phyloP scores from a whole-genome alignment of 2,329 filamentous ascomycete species.

The Ceratocystiopsis brevicomis region DNA sequence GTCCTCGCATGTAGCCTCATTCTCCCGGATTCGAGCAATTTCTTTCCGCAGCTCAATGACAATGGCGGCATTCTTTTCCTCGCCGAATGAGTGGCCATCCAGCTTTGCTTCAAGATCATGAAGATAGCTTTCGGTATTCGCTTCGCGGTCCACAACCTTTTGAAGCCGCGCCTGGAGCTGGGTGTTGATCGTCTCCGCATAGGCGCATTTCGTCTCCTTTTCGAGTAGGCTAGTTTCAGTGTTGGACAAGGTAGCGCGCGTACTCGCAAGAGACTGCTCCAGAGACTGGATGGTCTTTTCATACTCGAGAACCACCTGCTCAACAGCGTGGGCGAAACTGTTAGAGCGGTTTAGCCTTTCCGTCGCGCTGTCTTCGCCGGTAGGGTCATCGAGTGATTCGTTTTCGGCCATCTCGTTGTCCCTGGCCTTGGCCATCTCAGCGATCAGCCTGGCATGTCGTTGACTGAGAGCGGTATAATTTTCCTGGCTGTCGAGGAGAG shows the following conservation, averaged over 20 bases:
- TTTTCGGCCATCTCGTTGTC: constrained; percentile 47
- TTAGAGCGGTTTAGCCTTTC: constrained; percentile 87
- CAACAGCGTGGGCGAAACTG: constrained; percentile 86
- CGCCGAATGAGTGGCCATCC: constrained; percentile 74
- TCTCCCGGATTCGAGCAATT: constrained; percentile 70
- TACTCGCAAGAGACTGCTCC: constrained; percentile 79
- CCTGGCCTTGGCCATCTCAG: constrained; percentile 74
- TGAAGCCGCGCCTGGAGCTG: constrained; percentile 82
- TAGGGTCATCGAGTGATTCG: constrained; percentile 26
- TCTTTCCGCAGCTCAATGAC: constrained; percentile 82
- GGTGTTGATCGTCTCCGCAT: constrained; percentile 76
- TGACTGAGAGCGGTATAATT: constrained; percentile 84
- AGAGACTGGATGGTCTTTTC: constrained; percentile 95
- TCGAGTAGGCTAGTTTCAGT: constrained; percentile 79
- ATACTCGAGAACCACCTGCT: constrained; percentile 91
- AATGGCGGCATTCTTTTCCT: constrained; percentile 78
- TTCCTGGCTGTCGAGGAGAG: constrained; percentile 80
- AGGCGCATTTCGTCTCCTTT: constrained; percentile 84
- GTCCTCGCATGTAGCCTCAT: constrained; percentile 77
- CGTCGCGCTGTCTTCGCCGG: constrained; percentile 54
- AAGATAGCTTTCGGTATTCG: constrained; percentile 79
- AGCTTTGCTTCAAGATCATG: constrained; percentile 82
- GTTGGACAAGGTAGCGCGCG: constrained; percentile 60
- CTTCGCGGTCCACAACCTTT: constrained; percentile 80
- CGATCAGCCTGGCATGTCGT: constrained; percentile 86